These are phyloP conservation scores for Candida germanica DNA, from an alignment of 805 yeast species.

Conservation along the genomic window DNA sequence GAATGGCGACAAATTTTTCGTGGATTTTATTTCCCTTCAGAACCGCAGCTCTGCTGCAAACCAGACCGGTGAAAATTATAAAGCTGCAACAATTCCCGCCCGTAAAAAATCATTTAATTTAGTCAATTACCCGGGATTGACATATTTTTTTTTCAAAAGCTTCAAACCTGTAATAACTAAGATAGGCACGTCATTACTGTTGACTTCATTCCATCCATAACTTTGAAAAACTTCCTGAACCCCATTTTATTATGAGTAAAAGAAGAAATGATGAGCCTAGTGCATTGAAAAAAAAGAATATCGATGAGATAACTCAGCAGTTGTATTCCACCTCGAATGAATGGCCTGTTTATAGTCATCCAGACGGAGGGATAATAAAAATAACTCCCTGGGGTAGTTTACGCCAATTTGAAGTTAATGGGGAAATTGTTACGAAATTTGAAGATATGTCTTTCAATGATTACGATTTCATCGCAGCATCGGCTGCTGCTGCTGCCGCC, in stretches of 20 bases:
- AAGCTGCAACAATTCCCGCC: neutral
- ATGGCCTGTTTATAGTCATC: slow-evolving; percentile 57
- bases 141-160: too few relatives aligned
- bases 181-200: too few relatives aligned
- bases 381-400: slow-evolving; percentile 65
- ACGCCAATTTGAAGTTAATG: slow-evolving; percentile 43
- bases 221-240: too few relatives aligned
- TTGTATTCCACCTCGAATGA: slow-evolving; percentile 30
- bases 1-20: neutral
- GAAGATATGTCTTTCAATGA: slow-evolving; percentile 40
- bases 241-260: slow-evolving; percentile 12
- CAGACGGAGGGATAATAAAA: slow-evolving; percentile 60
- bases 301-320: slow-evolving; percentile 16
- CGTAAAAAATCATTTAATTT: neutral
- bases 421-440: slow-evolving; percentile 45
- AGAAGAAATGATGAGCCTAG: slow-evolving; percentile 12
- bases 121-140: too few relatives aligned
- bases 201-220: too few relatives aligned
- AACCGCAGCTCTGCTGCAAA: neutral
- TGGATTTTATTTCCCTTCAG: neutral
- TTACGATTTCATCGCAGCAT: slow-evolving; percentile 14
- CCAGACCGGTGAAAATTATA: neutral
- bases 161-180: too few relatives aligned
- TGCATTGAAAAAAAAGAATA: slow-evolving; percentile 10
- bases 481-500: neutral